phyloP scores from a whole-genome alignment of 352 stramenopile species.

The Phytophthora tentaculata region DNA sequence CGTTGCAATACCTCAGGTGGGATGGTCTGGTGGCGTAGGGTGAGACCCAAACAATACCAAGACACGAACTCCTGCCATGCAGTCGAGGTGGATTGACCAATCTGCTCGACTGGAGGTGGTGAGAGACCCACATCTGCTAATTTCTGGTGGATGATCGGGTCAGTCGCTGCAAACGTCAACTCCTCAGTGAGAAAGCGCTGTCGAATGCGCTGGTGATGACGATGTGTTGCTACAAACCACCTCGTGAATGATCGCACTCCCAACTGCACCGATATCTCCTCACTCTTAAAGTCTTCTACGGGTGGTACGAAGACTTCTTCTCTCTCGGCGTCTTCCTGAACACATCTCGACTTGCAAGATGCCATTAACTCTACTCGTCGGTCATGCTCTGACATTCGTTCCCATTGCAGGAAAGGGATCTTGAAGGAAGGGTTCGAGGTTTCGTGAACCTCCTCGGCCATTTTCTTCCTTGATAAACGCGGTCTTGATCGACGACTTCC shows the following conservation, averaged over 20 bases:
- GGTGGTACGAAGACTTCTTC: slow-evolving; percentile 51
- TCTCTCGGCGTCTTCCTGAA: slow-evolving; percentile 43
- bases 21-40: slow-evolving; percentile 27
- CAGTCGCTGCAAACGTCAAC: slow-evolving; percentile 55
- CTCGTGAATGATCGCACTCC: slow-evolving; percentile 56
- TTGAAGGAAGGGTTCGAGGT: slow-evolving; percentile 14
- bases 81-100: slow-evolving; percentile 31
- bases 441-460: slow-evolving; percentile 12
- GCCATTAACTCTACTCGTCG: slow-evolving; percentile 61
- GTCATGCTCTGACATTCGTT: slow-evolving; percentile 43
- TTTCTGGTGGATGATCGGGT: slow-evolving; percentile 47
- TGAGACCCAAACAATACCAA: slow-evolving; percentile 62
- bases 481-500: slow-evolving; percentile 17
- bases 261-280: slow-evolving; percentile 52
- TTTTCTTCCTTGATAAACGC: slow-evolving; percentile 5
- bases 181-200: slow-evolving; percentile 67
- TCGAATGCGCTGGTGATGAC: slow-evolving; percentile 53
- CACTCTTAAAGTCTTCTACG: slow-evolving; percentile 51
- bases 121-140: slow-evolving; percentile 38
- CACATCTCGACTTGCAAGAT: slow-evolving; percentile 55
- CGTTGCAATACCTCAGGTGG: slow-evolving; percentile 30
- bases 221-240: slow-evolving; percentile 57
- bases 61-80: slow-evolving; percentile 54
- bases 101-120: slow-evolving; percentile 29
- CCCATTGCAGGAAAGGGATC: slow-evolving; percentile 49